Conservation (phyloP, 2,329 filamentous ascomycete genomes). For the Paramyrothecium sp. region DNA sequence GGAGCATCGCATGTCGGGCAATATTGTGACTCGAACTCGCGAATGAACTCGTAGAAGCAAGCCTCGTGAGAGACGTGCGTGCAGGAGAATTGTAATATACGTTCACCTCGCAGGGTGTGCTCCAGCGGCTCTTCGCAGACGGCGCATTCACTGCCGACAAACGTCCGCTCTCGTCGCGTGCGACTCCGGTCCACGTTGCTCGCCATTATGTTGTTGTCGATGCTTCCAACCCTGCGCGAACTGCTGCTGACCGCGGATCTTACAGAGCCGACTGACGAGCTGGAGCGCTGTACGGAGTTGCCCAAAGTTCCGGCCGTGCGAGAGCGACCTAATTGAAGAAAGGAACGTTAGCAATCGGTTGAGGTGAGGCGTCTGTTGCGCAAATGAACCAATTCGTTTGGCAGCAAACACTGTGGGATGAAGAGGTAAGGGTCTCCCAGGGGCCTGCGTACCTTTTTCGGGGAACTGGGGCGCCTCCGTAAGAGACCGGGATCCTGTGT, state of each 20-base stretch:
- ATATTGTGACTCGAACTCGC: conserved; percentile 88
- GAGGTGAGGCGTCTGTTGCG: not conserved
- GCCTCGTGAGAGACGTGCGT: conserved; percentile 97
- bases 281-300: conserved; percentile 24
- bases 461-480: conserved; percentile 32
- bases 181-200: conserved; percentile 67
- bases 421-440: not conserved
- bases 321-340: conserved; percentile 19
- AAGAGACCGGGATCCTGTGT: conserved; percentile 19
- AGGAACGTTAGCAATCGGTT: conserved; percentile 8
- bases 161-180: conserved; percentile 85
- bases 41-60: conserved; percentile 98
- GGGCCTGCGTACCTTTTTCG: conserved; percentile 35
- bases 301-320: conserved; percentile 22
- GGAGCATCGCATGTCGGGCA: conserved; percentile 94
- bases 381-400: not conserved
- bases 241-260: conserved; percentile 27
- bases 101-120: conserved; percentile 90
- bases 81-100: conserved; percentile 93
- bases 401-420: not conserved
- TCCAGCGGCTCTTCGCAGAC: conserved; percentile 97
- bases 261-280: conserved; percentile 30
- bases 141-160: conserved; percentile 90
- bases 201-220: conserved; percentile 43
- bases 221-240: conserved; percentile 32